Percentiles rank a stretch among this genome's conserved stretches.
Conservation (phyloP, 805 yeast genomes). For the Ogataea polymorpha region DNA sequence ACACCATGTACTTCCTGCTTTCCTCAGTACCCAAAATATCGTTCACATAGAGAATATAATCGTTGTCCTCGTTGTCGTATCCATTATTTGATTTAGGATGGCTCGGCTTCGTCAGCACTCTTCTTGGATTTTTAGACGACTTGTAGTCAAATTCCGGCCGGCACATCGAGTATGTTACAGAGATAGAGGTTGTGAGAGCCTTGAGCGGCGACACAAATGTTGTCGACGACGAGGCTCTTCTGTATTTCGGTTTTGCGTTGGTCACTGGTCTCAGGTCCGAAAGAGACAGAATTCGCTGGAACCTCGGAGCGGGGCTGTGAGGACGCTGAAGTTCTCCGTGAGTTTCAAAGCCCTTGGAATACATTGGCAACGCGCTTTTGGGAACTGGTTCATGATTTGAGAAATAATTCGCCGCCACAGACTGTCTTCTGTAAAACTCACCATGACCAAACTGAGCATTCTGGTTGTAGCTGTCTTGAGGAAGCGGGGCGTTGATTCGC, state of each 20-base stretch:
- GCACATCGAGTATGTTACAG: constrained; percentile 81
- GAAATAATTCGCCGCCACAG: constrained; percentile 28
- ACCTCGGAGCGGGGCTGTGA: constrained; percentile 43
- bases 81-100: constrained; percentile 82
- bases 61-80: constrained; percentile 81
- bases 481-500: constrained; percentile 31
- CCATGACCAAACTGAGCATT: constrained; percentile 13
- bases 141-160: constrained; percentile 82
- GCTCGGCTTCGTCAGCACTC: constrained; percentile 90
- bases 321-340: constrained; percentile 1
- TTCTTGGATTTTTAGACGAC: constrained; percentile 79
- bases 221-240: constrained; percentile 65
- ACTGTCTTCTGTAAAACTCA: constrained; percentile 28
- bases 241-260: constrained; percentile 62
- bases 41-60: constrained; percentile 90
- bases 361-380: constrained; percentile 15
- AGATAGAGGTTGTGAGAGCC: constrained; percentile 73
- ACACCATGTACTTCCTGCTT: constrained; percentile 80
- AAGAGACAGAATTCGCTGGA: constrained; percentile 38
- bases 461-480: constrained; percentile 14
- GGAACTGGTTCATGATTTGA: constrained; percentile 14
- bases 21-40: constrained; percentile 87
- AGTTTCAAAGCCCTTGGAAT: constrained; percentile 5
- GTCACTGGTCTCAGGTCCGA: constrained; percentile 59
- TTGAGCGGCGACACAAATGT: constrained; percentile 71